Base-by-base conservation (phyloP, 1,284 basidiomycete genomes). In the Dichomitus squalens region DNA sequence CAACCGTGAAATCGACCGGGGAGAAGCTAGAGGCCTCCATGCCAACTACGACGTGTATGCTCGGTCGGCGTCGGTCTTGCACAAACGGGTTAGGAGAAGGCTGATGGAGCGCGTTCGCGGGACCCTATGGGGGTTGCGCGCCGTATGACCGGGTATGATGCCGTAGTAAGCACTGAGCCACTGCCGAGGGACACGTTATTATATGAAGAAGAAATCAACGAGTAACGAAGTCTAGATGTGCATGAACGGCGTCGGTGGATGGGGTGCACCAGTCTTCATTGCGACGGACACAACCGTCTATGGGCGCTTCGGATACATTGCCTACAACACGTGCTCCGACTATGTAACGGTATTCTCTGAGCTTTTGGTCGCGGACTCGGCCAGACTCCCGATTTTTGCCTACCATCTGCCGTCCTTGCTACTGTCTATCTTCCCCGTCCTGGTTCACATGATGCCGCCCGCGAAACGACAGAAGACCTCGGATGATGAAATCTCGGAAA, bases 1-100 rank as follows among this genome's bases (percentile, higher is more conserved):
- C 87, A 53, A 85, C 87, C 25, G 79, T 78, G 44, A 89, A 71
- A 70, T 88, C 82, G 61, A 80, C 70, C 38, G 70, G 43, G 12
- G 63, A 55, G 18, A 68, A 54, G 21, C 72, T 59, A 16, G 68
- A 57, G 16, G 65, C 52, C 4, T 63, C 66, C 62, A 70, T 70
- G 46, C 41, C 20, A 35, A 35, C 20, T n/a, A n/a, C n/a, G 6
- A 43, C n/a, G 39, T 18, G 38, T 40, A 27, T 50, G 36, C 38
- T 31, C 33, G 35, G 33, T 18, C 44, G 44, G 6, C 27, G 29
- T 47, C 27, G 11, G 51, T 54, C 49, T 43, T 41, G 49, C 31
- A 27, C 41, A 44, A 44, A 12, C 7, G 12, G 41, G 41, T 29
- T 18, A 27, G 16, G 7, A 29, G 44, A 47, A 20, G 31, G 27